Percentiles rank a stretch among this genome's conserved stretches.
Evolutionary conservation across 139 green algal genomes (phyloP).

Genomic region (Chlorella sp.): DNA sequence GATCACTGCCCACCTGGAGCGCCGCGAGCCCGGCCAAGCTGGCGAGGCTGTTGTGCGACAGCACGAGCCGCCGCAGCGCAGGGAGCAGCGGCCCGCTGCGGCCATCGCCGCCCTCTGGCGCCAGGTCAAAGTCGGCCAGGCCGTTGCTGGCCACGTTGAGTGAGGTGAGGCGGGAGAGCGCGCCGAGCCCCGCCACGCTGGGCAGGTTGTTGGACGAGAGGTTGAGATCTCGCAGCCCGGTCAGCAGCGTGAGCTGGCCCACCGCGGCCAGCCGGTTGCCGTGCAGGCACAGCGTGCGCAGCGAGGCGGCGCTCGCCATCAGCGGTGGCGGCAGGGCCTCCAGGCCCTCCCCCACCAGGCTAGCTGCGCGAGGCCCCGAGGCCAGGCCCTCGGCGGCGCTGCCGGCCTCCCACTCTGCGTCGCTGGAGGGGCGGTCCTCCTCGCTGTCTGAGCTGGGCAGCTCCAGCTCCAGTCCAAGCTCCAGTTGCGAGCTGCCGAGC

Average conservation of each 20-base stretch:
- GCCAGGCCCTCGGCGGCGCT: too few relatives aligned
- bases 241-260: slow-evolving; percentile 45
- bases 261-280: slow-evolving; percentile 63
- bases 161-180: slow-evolving; percentile 47
- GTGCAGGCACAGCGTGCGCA: slow-evolving; percentile 60
- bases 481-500: too few relatives aligned
- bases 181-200: slow-evolving; percentile 25
- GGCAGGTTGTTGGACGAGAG: slow-evolving; percentile 70
- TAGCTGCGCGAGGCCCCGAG: neutral
- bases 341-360: slow-evolving; percentile 20
- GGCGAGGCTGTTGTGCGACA: slow-evolving; percentile 68
- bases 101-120: slow-evolving; percentile 43
- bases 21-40: slow-evolving; percentile 27
- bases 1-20: too few relatives aligned
- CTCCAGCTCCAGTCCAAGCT: too few relatives aligned
- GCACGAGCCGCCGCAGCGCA: slow-evolving; percentile 51
- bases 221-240: slow-evolving; percentile 57
- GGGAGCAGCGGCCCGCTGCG: too few relatives aligned
- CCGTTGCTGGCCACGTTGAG: slow-evolving; percentile 79
- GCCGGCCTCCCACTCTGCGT: too few relatives aligned
- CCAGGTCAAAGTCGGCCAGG: slow-evolving; percentile 28
- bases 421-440: too few relatives aligned
- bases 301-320: neutral
- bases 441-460: too few relatives aligned
- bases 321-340: slow-evolving; percentile 2